Evolutionary conservation across 805 yeast species (phyloP).

Genomic region (Candida silvicultrix): DNA sequence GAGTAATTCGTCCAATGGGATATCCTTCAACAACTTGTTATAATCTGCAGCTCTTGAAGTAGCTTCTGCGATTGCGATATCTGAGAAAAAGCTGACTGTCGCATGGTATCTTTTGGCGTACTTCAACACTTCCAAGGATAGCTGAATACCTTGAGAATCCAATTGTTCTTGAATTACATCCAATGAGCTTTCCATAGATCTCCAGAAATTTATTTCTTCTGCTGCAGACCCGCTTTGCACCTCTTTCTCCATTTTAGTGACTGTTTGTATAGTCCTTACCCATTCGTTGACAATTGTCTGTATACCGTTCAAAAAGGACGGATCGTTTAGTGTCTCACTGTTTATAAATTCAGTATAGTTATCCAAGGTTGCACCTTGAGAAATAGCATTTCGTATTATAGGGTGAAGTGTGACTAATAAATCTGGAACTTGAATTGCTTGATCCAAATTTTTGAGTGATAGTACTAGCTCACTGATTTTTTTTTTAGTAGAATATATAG

Average conservation of each 20-base stretch:
- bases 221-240: slow-evolving; percentile 47
- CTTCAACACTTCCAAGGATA: slow-evolving; percentile 55
- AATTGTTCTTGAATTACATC: slow-evolving; percentile 52
- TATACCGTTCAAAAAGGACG: slow-evolving; percentile 56
- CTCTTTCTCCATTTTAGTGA: slow-evolving; percentile 47
- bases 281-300: slow-evolving; percentile 68
- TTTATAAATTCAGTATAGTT: slow-evolving; percentile 25
- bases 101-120: slow-evolving; percentile 76
- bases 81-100: slow-evolving; percentile 64
- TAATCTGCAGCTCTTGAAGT: slow-evolving; percentile 44
- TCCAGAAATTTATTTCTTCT: slow-evolving; percentile 79
- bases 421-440: slow-evolving; percentile 64
- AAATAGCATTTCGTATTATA: slow-evolving; percentile 34
- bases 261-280: slow-evolving; percentile 55
- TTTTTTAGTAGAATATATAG: slow-evolving; percentile 44
- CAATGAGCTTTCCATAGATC: slow-evolving; percentile 58
- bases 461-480: slow-evolving; percentile 63
- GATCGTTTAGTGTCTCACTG: slow-evolving; percentile 37
- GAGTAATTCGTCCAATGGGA: slow-evolving; percentile 58
- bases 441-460: slow-evolving; percentile 63
- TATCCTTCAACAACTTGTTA: slow-evolving; percentile 57
- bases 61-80: slow-evolving; percentile 59
- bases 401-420: slow-evolving; percentile 48
- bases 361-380: slow-evolving; percentile 23
- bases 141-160: slow-evolving; percentile 41